Percentiles rank a stretch among this genome's conserved stretches.
Evolutionary conservation across 495 filamentous ascomycete species (phyloP).

Genomic region (Penicillium turbatum): DNA sequence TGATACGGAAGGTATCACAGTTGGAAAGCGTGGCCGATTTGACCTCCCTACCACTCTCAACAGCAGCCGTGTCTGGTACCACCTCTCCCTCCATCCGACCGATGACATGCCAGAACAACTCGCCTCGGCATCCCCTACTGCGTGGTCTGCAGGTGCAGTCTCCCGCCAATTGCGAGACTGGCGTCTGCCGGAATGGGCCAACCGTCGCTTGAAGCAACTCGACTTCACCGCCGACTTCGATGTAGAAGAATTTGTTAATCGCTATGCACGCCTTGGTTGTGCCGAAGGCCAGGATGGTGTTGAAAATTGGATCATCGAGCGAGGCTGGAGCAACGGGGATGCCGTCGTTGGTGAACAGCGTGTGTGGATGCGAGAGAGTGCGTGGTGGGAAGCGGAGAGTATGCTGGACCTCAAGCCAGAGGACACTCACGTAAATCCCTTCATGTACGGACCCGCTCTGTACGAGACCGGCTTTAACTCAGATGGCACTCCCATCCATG

Average conservation of each 20-base stretch:
- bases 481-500: conserved; percentile 45
- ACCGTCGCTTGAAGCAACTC: conserved; percentile 83
- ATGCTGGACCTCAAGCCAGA: conserved; percentile 88
- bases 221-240: conserved; percentile 98
- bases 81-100: conserved; percentile 85
- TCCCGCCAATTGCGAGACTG: conserved; percentile 89
- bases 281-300: conserved; percentile 88
- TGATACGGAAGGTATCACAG: conserved; percentile 65
- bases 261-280: conserved; percentile 82
- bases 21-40: conserved; percentile 70
- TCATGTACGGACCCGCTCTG: conserved; percentile 32
- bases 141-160: conserved; percentile 88
- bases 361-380: conserved; percentile 89
- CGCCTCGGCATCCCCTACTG: conserved; percentile 52
- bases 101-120: conserved; percentile 75
- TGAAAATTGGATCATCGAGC: conserved; percentile 90
- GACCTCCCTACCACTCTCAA: conserved; percentile 64
- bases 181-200: conserved; percentile 94
- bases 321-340: conserved; percentile 97
- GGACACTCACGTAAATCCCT: conserved; percentile 30
- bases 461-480: conserved; percentile 30
- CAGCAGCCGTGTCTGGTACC: conserved; percentile 92
- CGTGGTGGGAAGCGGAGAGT: conserved; percentile 97
- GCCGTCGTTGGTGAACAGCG: conserved; percentile 85
- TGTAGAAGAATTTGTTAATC: conserved; percentile 78